Base-by-base conservation (phyloP, 1,139 yeast genomes). In the Candida sp. region DNA sequence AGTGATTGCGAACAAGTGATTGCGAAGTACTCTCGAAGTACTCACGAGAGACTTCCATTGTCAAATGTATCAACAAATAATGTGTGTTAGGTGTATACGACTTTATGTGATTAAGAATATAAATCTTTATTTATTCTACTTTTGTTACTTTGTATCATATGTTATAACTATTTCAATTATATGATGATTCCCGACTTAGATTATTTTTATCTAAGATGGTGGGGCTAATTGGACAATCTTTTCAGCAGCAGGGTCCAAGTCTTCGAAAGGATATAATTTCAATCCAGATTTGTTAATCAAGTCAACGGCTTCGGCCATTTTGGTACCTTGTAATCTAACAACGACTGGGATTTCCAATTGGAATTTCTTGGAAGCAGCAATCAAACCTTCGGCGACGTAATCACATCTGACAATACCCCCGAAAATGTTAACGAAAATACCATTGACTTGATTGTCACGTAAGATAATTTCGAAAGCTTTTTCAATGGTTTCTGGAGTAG, bases 401-500 rank as follows among this genome's bases (percentile, higher is more conserved):
- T 93, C 99, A 75, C 99, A 93, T 79, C 99, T 89, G 58, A 93
- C 99, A 59, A 93, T 93, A 77, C 99, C 99, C 67, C 99, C 99
- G 63, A 93, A 93, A 63, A 93, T 95, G 81, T 93, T 93, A 66
- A 93, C 99, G 61, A 93, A 91, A 67, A 93, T 93, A 66, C 97
- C 97, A 59, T 89, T 83, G 55, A 95, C 98, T 63, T 84, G 84
- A 64, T 82, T 74, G 75, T 93, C 97, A 49, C 95, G 81, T 63
- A 93, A 77, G 63, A 93, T 93, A 70, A 95, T 82, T 71, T 85
- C 87, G 75, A 93, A 93, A 47, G 99, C 99, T 74, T 87, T 87
- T 75, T 91, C 96, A 66, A 93, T 93, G 63, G 99, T 91, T 73
- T 88, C 87, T 55, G 98, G 97, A 55, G 98, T 93, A 58, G 99